Evolutionary conservation across 805 yeast species (phyloP), one percentile per base, ranked within the genome.

Genomic region (Saccharomycopsis amapae): DNA sequence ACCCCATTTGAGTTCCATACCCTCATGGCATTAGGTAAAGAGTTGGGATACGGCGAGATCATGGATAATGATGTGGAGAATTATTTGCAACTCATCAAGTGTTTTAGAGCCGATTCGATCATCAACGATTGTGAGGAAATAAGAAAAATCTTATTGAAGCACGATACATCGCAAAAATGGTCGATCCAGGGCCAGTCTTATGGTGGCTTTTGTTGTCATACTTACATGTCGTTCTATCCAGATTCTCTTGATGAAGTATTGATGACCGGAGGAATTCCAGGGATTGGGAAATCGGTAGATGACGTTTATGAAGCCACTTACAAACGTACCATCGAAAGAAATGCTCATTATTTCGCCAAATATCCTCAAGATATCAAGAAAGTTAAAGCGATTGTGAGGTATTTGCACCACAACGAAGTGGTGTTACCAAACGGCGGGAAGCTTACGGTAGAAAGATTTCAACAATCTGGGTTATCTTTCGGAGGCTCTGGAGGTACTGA

Each of bases 231-330:
- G 3, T 62, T 62, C 45, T 69, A 28, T 46, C 69, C 76, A 1
- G 56, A 57, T 1, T 61, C 72, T 2, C 48, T 77, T 23, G 62
- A 62, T 35, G 69, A 66, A 41, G 72, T 72, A 1, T 54, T 77
- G 15, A 57, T 76, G 20, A 70, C 82, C 1, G 83, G 80, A 1
- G 83, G 82, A 4, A 64, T 77, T 12, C 81, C 83, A 2, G 81
- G 82, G 1, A 56, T 77, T 15, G 64, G 62, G 4, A 56, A 53
- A 26, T 53, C 63, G 1, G 67, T 75, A 4, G 75, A 71, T 40
- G 70, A 71, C 32, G 79, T 77, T 6, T 75, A 76, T 52, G 44
- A 48, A 9, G 72, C 72, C 2, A 73, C 80, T 3, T 74, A 69
- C 49, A 52, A 62, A 26, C 58, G 75, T 17, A 72, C 78, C 1